phyloP scores from a whole-genome alignment of 768 basidiomycete genomes.

The Kwoniella dendrophila region DNA sequence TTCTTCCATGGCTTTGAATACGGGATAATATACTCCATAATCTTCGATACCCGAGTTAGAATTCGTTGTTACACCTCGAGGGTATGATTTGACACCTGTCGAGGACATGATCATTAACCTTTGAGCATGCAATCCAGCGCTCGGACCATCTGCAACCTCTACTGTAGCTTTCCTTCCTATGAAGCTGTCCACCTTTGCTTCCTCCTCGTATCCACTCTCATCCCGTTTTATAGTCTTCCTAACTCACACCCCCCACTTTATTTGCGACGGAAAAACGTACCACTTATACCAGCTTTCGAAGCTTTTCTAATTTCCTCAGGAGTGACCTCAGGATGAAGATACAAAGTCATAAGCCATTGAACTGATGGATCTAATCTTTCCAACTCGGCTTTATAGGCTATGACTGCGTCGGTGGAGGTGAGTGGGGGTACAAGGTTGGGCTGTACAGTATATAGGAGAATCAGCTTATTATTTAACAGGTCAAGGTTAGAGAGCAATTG shows the following conservation, averaged over 20 bases:
- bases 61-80: conserved; percentile 95
- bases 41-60: conserved; percentile 95
- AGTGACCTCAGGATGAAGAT: conserved; percentile 87
- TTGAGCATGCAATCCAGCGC: conserved; percentile 1
- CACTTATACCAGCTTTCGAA: conserved; percentile 76
- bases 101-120: conserved; percentile 1
- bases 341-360: conserved; percentile 93
- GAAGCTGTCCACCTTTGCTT: background rate
- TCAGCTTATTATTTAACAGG: no score
- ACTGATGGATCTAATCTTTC: conserved; percentile 73
- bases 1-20: conserved; percentile 92
- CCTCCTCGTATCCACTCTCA: background rate
- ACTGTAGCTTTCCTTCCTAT: background rate
- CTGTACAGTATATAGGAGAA: no score
- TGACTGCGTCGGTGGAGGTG: conserved; percentile 74
- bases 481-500: background rate
- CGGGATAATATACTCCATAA: conserved; percentile 87
- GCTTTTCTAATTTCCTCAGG: conserved; percentile 89
- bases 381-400: conserved; percentile 76
- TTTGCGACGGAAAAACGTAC: conserved; percentile 36
- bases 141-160: background rate
- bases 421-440: conserved; percentile 92
- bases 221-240: background rate
- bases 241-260: background rate
- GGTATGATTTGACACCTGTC: conserved; percentile 89